Conservation (phyloP, 768 basidiomycete genomes). For the Hemileccinum rubropunctum region DNA sequence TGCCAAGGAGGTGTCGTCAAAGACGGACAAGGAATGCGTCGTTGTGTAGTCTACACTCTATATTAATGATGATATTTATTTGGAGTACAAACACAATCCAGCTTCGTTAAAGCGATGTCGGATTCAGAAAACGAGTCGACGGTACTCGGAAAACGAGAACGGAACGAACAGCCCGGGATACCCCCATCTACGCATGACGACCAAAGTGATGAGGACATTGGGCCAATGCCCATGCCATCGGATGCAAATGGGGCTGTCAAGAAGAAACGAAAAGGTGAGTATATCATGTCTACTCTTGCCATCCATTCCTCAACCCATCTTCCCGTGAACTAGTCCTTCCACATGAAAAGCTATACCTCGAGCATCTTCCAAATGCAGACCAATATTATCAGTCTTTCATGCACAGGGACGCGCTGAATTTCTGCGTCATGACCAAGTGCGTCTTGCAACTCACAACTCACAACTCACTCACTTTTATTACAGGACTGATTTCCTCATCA, state of each 20-base stretch:
- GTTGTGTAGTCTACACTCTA: constrained; percentile 45
- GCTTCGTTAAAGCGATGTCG: constrained; percentile 33
- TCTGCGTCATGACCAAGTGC: constrained; percentile 84
- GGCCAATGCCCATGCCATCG: constrained; percentile 79
- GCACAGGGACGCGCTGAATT: constrained; percentile 93
- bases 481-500: constrained; percentile 92
- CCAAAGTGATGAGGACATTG: constrained; percentile 74
- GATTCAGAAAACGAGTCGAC: constrained; percentile 48
- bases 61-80: too few species aligned
- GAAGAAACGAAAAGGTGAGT: constrained; percentile 84
- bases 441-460: constrained; percentile 17
- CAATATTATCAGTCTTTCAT: constrained; percentile 98
- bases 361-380: constrained; percentile 87
- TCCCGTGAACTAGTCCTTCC: constrained; percentile 65
- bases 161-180: constrained; percentile 31
- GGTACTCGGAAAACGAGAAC: constrained; percentile 63
- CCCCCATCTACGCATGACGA: constrained; percentile 30
- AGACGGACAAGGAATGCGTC: constrained; percentile 46
- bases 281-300: constrained; percentile 7
- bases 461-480: constrained; percentile 4
- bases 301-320: constrained; percentile 7
- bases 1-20: constrained; percentile 28
- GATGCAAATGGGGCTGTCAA: constrained; percentile 40
- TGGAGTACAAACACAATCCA: too few species aligned
- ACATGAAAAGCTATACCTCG: constrained; percentile 90